These are phyloP conservation scores for Pythium brassicae DNA, from an alignment of 352 stramenopile genomes.

Conservation along the genomic window DNA sequence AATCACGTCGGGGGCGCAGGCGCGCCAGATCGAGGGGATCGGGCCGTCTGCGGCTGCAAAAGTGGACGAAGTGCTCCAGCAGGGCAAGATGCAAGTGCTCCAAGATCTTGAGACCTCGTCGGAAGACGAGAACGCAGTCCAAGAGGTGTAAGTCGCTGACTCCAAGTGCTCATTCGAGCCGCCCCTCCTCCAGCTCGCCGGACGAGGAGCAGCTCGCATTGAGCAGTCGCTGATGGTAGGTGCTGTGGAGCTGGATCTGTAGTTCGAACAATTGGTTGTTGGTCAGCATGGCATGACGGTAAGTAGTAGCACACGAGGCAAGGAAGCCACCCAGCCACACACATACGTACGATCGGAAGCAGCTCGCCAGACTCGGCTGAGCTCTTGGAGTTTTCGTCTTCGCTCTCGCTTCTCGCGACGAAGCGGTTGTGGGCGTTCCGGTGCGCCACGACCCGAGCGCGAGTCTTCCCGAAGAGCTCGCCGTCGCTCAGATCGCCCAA, in stretches of 20 bases:
- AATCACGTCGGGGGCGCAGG: constrained; percentile 26
- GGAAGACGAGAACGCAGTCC: constrained; percentile 1
- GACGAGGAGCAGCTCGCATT: constrained; percentile 27
- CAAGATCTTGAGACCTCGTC: constrained; percentile 14
- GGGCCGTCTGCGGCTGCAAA: constrained; percentile 29
- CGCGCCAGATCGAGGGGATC: constrained; percentile 20
- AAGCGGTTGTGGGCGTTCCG: constrained; percentile 19
- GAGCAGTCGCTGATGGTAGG: constrained; percentile 16
- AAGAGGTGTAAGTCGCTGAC: constrained; percentile 2
- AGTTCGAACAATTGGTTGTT: constrained; percentile 7
- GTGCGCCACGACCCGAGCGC: constrained; percentile 17
- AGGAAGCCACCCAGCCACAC: background rate
- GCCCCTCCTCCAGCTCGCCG: constrained; percentile 28
- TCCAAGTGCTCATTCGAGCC: background rate
- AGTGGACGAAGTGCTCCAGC: constrained; percentile 31
- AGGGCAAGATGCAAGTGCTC: constrained; percentile 29
- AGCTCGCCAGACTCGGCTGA: constrained; percentile 63
- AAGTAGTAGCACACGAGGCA: background rate
- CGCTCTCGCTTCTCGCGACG: background rate
- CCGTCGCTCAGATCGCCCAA: constrained; percentile 54
- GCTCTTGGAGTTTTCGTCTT: constrained; percentile 10
- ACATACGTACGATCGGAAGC: constrained; percentile 21
- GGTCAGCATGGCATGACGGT: no score
- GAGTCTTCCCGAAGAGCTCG: constrained; percentile 40
- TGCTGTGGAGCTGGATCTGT: constrained; percentile 10